phyloP scores from a whole-genome alignment of 306 rosid species.

The Dalbergia oliveri region DNA sequence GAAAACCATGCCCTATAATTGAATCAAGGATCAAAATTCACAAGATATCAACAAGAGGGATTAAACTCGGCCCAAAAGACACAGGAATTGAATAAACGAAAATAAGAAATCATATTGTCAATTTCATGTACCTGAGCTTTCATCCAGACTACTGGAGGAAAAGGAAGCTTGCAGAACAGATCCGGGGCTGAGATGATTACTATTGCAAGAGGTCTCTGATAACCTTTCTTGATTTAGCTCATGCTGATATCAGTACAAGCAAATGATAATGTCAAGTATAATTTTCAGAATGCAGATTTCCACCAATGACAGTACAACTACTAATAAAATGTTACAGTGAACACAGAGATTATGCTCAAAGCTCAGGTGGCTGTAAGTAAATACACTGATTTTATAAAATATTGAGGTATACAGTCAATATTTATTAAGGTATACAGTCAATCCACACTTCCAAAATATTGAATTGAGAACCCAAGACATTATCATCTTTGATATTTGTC shows the following conservation, averaged over 20 bases:
- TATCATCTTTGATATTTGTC: neutral
- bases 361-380: neutral
- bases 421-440: neutral
- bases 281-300: slow-evolving; percentile 17
- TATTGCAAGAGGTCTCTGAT: slow-evolving; percentile 48
- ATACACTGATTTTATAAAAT: slow-evolving; percentile 2
- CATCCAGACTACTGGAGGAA: slow-evolving; percentile 89
- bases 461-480: slow-evolving; percentile 1
- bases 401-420: neutral
- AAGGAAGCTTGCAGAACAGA: slow-evolving; percentile 93
- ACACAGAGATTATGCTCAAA: slow-evolving; percentile 3
- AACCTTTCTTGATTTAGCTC: slow-evolving; percentile 50
- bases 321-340: neutral
- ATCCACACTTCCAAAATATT: neutral
- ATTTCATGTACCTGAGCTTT: slow-evolving; percentile 73
- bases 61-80: neutral
- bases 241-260: slow-evolving; percentile 52
- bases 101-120: too few species aligned
- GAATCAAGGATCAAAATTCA: slow-evolving; percentile 34
- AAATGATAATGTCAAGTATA: slow-evolving; percentile 39
- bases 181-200: slow-evolving; percentile 82
- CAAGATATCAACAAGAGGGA: slow-evolving; percentile 14
- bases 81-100: neutral
- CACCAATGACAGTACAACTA: slow-evolving; percentile 7
- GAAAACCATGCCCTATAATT: slow-evolving; percentile 65